Evolutionary conservation across 495 filamentous ascomycete genomes (phyloP).

Genomic region (Penicillium tannophilum): DNA sequence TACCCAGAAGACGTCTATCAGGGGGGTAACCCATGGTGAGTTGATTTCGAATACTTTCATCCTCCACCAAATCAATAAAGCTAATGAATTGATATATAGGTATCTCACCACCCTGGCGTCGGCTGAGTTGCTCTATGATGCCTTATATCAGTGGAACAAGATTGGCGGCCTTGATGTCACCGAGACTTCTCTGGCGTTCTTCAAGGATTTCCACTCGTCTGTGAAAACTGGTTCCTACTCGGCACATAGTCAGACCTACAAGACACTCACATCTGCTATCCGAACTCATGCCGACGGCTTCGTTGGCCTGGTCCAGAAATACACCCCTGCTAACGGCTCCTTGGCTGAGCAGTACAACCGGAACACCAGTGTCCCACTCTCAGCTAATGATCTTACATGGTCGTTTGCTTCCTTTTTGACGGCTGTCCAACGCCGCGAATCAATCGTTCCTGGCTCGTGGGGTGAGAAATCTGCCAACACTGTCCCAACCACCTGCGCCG

Average conservation of each 20-base stretch:
- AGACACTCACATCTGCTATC: slow-evolving; percentile 50
- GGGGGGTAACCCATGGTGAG: slow-evolving; percentile 61
- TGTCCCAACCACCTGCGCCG: slow-evolving; percentile 24
- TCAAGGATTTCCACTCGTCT: slow-evolving; percentile 51
- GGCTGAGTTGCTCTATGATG: slow-evolving; percentile 63
- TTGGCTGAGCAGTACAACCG: slow-evolving; percentile 60
- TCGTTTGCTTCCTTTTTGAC: slow-evolving; percentile 48
- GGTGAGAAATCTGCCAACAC: slow-evolving; percentile 19
- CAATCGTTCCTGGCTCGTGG: slow-evolving; percentile 25
- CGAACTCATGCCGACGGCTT: slow-evolving; percentile 59
- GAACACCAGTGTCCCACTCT: slow-evolving; percentile 48
- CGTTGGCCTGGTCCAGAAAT: slow-evolving; percentile 28
- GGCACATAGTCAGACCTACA: slow-evolving; percentile 38
- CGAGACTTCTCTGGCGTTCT: slow-evolving; percentile 57
- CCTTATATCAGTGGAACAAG: slow-evolving; percentile 59
- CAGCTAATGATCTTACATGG: slow-evolving; percentile 51
- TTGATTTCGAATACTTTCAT: neutral
- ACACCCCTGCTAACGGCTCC: slow-evolving; percentile 49
- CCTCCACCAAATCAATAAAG: neutral
- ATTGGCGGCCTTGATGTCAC: slow-evolving; percentile 55
- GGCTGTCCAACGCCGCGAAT: slow-evolving; percentile 26
- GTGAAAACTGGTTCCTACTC: slow-evolving; percentile 53
- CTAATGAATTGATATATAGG: slow-evolving; percentile 2
- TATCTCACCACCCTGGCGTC: slow-evolving; percentile 59
- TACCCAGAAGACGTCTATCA: slow-evolving; percentile 69